Percentiles rank a stretch among this genome's conserved stretches.
Evolutionary conservation across 495 filamentous ascomycete species (phyloP).

Genomic region (Podospora fimiseda): DNA sequence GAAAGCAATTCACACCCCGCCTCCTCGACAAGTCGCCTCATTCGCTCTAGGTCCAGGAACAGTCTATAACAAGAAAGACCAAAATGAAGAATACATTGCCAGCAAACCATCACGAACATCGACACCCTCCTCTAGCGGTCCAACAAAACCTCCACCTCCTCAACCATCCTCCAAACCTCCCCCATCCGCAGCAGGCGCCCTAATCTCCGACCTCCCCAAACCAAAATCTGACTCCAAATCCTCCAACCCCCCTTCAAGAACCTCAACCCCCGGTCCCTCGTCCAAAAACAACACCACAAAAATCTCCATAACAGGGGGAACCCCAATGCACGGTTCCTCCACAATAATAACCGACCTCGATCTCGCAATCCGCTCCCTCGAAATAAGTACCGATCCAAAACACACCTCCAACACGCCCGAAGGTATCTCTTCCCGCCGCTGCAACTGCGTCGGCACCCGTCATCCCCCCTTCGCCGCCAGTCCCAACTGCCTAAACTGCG

Average conservation of each 20-base stretch:
- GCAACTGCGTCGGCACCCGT: conserved; percentile 76
- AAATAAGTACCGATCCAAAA: conserved; percentile 80
- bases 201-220: conserved; percentile 67
- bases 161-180: conserved; percentile 44
- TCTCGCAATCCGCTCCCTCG: conserved; percentile 81
- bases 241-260: conserved; percentile 45
- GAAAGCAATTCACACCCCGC: conserved; percentile 54
- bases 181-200: conserved; percentile 63
- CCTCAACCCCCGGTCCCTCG: conserved; percentile 46
- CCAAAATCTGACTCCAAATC: conserved; percentile 55
- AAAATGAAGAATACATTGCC: conserved; percentile 35
- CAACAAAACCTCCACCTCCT: conserved; percentile 35
- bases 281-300: conserved; percentile 40
- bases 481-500: conserved; percentile 88
- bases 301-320: conserved; percentile 62
- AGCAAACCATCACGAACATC: conserved; percentile 15
- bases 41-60: conserved; percentile 30
- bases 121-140: conserved; percentile 20
- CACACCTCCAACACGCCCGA: conserved; percentile 38
- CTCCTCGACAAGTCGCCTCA: conserved; percentile 59
- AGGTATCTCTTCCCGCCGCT: conserved; percentile 53
- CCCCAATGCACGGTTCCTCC: conserved; percentile 69
- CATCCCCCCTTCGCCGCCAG: conserved; percentile 81
- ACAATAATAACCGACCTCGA: conserved; percentile 78
- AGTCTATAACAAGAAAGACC: conserved; percentile 38